Conservation (phyloP, 2,329 filamentous ascomycete genomes). For the Purpureocillium takamizusanense region DNA sequence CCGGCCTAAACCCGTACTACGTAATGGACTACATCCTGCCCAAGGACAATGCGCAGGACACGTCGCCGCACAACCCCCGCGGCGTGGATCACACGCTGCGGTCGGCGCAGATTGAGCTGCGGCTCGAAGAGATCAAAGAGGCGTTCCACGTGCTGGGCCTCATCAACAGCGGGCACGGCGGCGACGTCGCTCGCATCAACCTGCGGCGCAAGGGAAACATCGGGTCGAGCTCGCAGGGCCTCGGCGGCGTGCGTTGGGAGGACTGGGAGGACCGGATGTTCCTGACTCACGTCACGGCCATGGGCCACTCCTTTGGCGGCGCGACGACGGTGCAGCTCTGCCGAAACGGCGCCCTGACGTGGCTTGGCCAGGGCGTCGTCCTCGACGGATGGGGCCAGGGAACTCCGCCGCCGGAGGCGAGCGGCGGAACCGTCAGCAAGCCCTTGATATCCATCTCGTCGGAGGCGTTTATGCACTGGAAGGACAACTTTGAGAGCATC, state of each 20-base stretch:
- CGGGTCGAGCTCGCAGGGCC: constrained; percentile 48
- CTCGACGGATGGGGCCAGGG: constrained; percentile 56
- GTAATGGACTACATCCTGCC: constrained; percentile 56
- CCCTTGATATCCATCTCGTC: constrained; percentile 56
- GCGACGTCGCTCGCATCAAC: constrained; percentile 39
- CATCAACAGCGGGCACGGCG: constrained; percentile 45
- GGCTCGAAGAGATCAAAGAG: constrained; percentile 56
- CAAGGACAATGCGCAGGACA: constrained; percentile 41
- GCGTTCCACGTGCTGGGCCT: constrained; percentile 46
- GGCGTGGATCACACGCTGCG: constrained; percentile 53
- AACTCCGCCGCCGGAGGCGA: constrained; percentile 25
- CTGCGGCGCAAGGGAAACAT: constrained; percentile 47
- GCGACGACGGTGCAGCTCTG: constrained; percentile 54
- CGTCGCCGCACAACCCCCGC: constrained; percentile 43
- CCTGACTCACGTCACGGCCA: constrained; percentile 47
- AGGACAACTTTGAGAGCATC: constrained; percentile 51
- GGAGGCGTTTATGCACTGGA: constrained; percentile 65
- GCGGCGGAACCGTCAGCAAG: constrained; percentile 33
- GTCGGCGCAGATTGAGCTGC: constrained; percentile 51
- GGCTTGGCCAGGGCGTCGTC: constrained; percentile 54
- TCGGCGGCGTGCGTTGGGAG: constrained; percentile 45
- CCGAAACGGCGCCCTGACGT: constrained; percentile 41
- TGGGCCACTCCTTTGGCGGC: constrained; percentile 60
- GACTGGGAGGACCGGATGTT: constrained; percentile 48
- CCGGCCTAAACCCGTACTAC: constrained; percentile 27